Base-by-base conservation (phyloP, 768 basidiomycete species). In the Rhodotorula sphaerocarpa region DNA sequence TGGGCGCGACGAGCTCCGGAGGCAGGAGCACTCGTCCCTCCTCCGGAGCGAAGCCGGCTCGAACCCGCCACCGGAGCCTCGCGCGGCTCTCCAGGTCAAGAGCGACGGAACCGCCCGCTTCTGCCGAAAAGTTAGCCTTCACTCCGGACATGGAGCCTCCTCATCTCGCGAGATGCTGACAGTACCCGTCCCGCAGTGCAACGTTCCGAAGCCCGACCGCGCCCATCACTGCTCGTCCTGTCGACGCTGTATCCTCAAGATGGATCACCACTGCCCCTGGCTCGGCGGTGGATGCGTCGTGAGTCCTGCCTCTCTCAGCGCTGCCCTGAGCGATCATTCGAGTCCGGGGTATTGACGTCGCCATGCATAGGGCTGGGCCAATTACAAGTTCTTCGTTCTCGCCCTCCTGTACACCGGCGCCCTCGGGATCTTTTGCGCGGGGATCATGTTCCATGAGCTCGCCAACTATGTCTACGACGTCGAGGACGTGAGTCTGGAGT, bases 191-290 rank as follows among this genome's bases (percentile, higher is more conserved):
- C 16, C 15, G 12, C 60, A 67, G 66, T 67, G 66, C 50, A 50
- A 57, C 23, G n/a, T 60, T 12, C 41, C 36, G 14, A 68, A 68
- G 23, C 67, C 67, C n/a, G 67, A 68, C 36, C 55, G 67, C 0
- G 59, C 67, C 5, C 67, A 68, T 27, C 67, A 68, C 48, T 68
- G 67, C 52, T 68, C 67, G 1, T 55, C 63, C 7, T 68, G 67
- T 21, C 48, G 57, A 1, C 30, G 55, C 25, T 68, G 67, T 28
- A 59, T 68, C 0, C 57, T 65, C 23, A 68, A 68, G 51, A 61
- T 68, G 59, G 67, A 68, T 36, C 67, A 68, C 36, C 67, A 68
- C 59, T 68, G 67, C 23, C 67, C 67, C 0, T 68, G 67, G 67
- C 63, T 68, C 25, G 67, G 67, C 6, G 67, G 62, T 0, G 62